Evolutionary conservation across 805 yeast species (phyloP).

Genomic region (Cyberlindnera galapagoensis): DNA sequence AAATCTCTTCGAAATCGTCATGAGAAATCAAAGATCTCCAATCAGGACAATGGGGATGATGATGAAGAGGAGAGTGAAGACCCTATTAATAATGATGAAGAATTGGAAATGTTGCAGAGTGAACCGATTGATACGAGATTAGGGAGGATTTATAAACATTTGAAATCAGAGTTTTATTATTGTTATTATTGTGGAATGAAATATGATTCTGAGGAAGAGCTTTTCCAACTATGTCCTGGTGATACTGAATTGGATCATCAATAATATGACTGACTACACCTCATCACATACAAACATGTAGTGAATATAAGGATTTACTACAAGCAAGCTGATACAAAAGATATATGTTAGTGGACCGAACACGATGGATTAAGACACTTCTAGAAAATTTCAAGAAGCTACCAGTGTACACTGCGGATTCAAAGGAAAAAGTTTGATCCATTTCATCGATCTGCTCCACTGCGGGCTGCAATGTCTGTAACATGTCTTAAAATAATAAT

Average conservation of each 20-base stretch:
- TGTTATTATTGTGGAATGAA: slow-evolving; percentile 46
- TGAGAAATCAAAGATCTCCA: slow-evolving; percentile 2
- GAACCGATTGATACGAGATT: slow-evolving; percentile 25
- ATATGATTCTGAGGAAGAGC: slow-evolving; percentile 32
- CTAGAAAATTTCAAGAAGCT: too few species aligned
- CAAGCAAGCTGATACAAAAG: too few species aligned
- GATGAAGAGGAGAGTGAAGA: slow-evolving; percentile 9
- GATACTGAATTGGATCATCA: slow-evolving; percentile 35
- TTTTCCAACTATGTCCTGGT: slow-evolving; percentile 45
- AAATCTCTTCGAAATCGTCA: slow-evolving; percentile 5
- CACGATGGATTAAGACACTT: too few species aligned
- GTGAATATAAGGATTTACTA: too few species aligned
- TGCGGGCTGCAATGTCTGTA: too few species aligned
- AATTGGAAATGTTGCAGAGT: slow-evolving; percentile 26
- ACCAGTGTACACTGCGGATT: too few species aligned
- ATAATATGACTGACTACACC: too few species aligned
- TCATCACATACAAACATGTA: too few species aligned
- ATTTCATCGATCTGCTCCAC: too few species aligned
- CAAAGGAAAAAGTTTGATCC: too few species aligned
- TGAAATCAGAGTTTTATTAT: slow-evolving; percentile 34
- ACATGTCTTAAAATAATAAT: too few species aligned
- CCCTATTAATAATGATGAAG: slow-evolving; percentile 27
- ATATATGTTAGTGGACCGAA: too few species aligned
- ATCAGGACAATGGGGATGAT: slow-evolving; percentile 4
- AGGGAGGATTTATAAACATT: slow-evolving; percentile 29